Base-by-base conservation (phyloP, 2,329 filamentous ascomycete genomes). In the Penicillium sp. region DNA sequence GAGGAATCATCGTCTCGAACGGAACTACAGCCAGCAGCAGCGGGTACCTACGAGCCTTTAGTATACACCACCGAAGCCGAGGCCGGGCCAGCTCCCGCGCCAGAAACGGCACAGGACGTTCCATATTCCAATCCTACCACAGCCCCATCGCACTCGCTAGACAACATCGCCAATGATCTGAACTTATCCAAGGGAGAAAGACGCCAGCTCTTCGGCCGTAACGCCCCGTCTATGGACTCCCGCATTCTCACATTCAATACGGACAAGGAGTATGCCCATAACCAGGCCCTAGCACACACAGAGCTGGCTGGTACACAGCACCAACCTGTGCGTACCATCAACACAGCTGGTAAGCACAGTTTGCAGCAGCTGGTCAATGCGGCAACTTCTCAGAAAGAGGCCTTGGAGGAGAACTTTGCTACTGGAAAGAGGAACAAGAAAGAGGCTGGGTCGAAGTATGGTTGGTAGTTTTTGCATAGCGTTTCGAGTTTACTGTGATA, bases 401-500 rank as follows among this genome's bases (percentile, higher is more conserved):
- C 92, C 2, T 78, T 97, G 64, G 92, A 97, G 76, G 93, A 98
- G 69, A 93, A 91, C 72, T 97, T 96, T 79, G 92, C 92, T 21
- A 81, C 88, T 64, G 91, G 92, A 6, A 88, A 85, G 77, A 85
- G 83, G 67, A 95, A 93, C 69, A 88, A 91, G 74, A 88, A 85
- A 67, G 92, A 96, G 72, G 91, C 91, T 21, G 90, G 90, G 4
- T 87, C 85, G 57, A 86, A 85, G 67, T 97, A 97, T 77, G 93
- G 93, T 5, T 97, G 92, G 91, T 88, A 68, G 67, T 56, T 29
- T 63, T 21, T 23, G 21, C 53, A 53, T 48, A 4, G 49, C 27
- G 44, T 39, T 35, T 49, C 46, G 26, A 50, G 23, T 44, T 57
- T 16, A 25, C 44, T 52, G 26, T 48, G 62, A 62, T 63, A 63